Base-by-base conservation (phyloP, 768 basidiomycete species). In the Termitomyces sp. region DNA sequence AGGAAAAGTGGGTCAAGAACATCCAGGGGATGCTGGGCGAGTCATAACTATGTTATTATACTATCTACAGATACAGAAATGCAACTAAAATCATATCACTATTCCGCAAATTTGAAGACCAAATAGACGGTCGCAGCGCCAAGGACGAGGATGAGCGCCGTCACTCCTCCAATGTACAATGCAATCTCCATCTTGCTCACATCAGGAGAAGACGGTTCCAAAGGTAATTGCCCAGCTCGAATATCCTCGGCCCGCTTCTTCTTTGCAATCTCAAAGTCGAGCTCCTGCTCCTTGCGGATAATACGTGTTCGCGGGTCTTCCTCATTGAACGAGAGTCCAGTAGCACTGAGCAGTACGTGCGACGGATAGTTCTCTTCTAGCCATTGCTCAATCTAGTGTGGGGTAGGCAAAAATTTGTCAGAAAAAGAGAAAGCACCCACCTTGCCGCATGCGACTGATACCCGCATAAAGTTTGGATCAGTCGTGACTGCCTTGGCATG, bases 361-460 rank as follows among this genome's bases (percentile, higher is more conserved):
- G 94, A 92, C 2, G 96, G 96, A 74, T 92, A 99, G 71, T 95
- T 80, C 63, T 87, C 89, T 71, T 98, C 96, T 57, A 77, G 85
- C 96, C 96, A 98, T 72, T 87, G 84, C 65, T 98, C 95, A 69
- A 98, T 92, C 92, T 87, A 65, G 20, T 39, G 31, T 61, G 12
- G 10, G 58, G 60, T 48, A 10, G 16, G 53, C 59, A 51, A n/a
- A 37, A 60, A 60, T 26, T 63, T 37, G 47, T 55, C 57, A 18
- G 1, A 34, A 46, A 36, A 49, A 57, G 8, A 53, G 42, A 31
- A 46, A 47, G 52, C 16, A 73, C 77, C 57, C 66, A 91, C 92
- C 78, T 89, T 89, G 60, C 90, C 87, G 62, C 92, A 94, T 14
- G 87, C 86, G 52, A 97, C 80, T 41, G 88, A 89, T 59, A 98